These are phyloP conservation scores for Trichosanthes cucumerina DNA, from an alignment of 306 rosid genomes.

Conservation along the genomic window DNA sequence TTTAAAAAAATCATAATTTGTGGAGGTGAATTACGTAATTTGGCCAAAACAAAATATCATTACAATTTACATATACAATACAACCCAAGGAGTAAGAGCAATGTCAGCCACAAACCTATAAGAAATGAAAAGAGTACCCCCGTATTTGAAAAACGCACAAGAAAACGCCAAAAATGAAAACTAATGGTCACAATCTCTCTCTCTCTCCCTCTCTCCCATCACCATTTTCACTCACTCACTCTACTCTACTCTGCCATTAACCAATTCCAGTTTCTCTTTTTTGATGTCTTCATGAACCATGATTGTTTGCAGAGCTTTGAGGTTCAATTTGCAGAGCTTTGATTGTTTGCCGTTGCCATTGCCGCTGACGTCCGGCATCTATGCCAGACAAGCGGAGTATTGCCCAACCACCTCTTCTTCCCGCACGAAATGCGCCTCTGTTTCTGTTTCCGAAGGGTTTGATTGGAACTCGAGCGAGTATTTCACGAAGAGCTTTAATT, in stretches of 20 bases:
- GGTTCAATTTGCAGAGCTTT: conserved; percentile 23
- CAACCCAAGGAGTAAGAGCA: background rate
- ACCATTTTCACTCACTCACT: background rate
- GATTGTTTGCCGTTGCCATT: conserved; percentile 19
- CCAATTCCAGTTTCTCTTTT: background rate
- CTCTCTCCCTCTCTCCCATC: background rate
- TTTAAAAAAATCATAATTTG: background rate
- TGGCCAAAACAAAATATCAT: background rate
- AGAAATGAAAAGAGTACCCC: background rate
- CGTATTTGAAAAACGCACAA: background rate
- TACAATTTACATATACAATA: background rate
- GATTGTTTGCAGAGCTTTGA: conserved; percentile 43
- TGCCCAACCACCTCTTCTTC: conserved; percentile 6
- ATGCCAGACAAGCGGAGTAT: conserved; percentile 14
- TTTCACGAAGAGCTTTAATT: conserved; percentile 9
- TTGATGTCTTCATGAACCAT: conserved; percentile 14
- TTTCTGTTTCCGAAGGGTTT: conserved; percentile 22
- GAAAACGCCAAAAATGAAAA: background rate
- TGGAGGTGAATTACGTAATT: background rate
- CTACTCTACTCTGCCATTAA: background rate
- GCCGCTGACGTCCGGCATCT: conserved; percentile 7
- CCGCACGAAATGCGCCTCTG: conserved; percentile 22
- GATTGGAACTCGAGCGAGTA: conserved; percentile 25
- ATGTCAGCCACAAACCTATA: background rate
- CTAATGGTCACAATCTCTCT: background rate